Base-by-base conservation (phyloP, 2,329 filamentous ascomycete genomes). In the Elsinoe perseae region DNA sequence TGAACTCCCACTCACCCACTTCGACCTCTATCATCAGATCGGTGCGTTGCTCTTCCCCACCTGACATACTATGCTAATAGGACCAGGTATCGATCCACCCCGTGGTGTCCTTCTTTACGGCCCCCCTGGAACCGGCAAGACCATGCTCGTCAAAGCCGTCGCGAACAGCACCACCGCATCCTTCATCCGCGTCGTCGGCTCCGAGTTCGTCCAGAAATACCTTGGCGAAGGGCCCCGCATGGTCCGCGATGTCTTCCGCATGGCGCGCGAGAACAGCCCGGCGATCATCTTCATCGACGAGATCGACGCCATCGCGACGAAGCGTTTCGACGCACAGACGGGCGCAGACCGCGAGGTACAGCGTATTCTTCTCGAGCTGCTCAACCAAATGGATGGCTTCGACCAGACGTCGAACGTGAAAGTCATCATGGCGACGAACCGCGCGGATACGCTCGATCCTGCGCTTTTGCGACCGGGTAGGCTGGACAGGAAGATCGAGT, bases 321-420 rank as follows among this genome's bases (percentile, higher is more conserved):
- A 98, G 78, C 92, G 93, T 72, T 98, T 98, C 75, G 93, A 98
- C 70, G 93, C 93, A 21, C 93, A 98, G 75, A 98, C 93, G 3
- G 93, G 93, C 71, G 93, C 93, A 63, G 93, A 98, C 70, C 84
- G 93, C 75, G 93, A 98, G 75, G 93, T 98, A 14, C 93, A 98
- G 77, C 92, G 93, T 80, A 98, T 98, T 68, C 79, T 98, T 58
- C 85, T 98, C 59, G 93, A 98, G 73, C 78, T 98, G 63, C 85
- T 98, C 62, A 98, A 98, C 77, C 93, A 98, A 75, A 98, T 98
- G 93, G 93, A 98, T 71, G 93, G 93, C 62, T 98, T 98, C 77
- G 93, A 98, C 72, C 93, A 98, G 74, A 95, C 90, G 0, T 88
- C 89, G 71, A 98, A 98, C 73, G 93, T 98, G 74, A 98, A 98